Conservation (phyloP, 2,329 filamentous ascomycete genomes). For the Fusarium sp. region DNA sequence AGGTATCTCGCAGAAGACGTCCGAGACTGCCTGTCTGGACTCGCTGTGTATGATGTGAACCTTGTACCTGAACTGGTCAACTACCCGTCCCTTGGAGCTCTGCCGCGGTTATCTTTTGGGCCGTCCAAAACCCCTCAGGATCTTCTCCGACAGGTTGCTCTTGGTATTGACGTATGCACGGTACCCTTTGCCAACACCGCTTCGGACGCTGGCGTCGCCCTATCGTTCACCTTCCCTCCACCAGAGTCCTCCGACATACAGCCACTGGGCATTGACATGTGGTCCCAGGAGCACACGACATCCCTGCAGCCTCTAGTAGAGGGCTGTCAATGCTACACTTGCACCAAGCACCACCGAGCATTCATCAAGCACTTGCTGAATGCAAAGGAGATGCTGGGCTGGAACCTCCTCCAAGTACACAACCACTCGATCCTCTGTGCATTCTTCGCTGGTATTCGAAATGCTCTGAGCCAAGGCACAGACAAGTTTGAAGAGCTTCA, state of each 20-base stretch:
- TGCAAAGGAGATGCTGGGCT: slow-evolving; percentile 96
- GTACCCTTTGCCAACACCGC: slow-evolving; percentile 76
- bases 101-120: slow-evolving; percentile 81
- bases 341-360: slow-evolving; percentile 82
- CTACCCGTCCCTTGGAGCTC: slow-evolving; percentile 60
- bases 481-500: slow-evolving; percentile 66
- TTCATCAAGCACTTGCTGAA: slow-evolving; percentile 87
- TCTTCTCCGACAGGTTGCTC: slow-evolving; percentile 76
- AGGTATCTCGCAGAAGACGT: slow-evolving; percentile 74
- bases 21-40: slow-evolving; percentile 64
- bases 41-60: slow-evolving; percentile 81
- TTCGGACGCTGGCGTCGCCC: slow-evolving; percentile 86
- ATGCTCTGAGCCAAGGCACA: slow-evolving; percentile 65
- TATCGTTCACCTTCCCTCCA: slow-evolving; percentile 79
- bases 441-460: slow-evolving; percentile 78
- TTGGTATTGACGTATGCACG: slow-evolving; percentile 83
- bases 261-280: slow-evolving; percentile 82
- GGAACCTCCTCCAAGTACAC: slow-evolving; percentile 91
- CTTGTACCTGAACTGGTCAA: slow-evolving; percentile 72
- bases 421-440: slow-evolving; percentile 77
- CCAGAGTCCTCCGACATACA: slow-evolving; percentile 28
- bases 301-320: slow-evolving; percentile 69
- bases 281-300: slow-evolving; percentile 68
- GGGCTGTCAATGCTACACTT: slow-evolving; percentile 83
- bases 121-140: slow-evolving; percentile 76